A percentile compares a stretch with the other conserved stretches of the same genome.
These are phyloP conservation scores for Sequoiadendron giganteum DNA, from an alignment of 75 land plant species.

Conservation along the genomic window DNA sequence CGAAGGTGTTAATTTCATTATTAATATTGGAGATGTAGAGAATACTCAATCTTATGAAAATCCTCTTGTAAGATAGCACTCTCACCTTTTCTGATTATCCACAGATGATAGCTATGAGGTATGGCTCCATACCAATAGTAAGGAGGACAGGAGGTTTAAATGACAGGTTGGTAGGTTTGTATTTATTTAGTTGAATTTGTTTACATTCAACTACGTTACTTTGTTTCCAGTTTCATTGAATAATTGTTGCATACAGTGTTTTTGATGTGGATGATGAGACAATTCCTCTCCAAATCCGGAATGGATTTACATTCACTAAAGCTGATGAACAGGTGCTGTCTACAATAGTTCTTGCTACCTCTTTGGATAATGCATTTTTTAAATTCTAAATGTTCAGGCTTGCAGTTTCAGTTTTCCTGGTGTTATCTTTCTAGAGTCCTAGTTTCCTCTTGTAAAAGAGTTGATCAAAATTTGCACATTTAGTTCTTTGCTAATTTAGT, in stretches of 20 bases:
- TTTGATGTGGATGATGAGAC: slow-evolving; percentile 93
- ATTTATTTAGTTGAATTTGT: not conserved
- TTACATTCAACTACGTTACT: not conserved
- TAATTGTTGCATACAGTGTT: slow-evolving; percentile 56
- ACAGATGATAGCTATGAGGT: slow-evolving; percentile 99
- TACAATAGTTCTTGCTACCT: not conserved
- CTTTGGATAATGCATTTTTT: not conserved
- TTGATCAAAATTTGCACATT: not conserved
- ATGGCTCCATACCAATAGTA: slow-evolving; percentile 89
- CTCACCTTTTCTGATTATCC: slow-evolving; percentile 10
- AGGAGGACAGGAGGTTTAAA: slow-evolving; percentile 92
- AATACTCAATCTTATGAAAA: not conserved
- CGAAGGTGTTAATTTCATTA: not conserved
- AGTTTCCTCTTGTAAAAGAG: not conserved
- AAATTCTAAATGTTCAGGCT: not conserved
- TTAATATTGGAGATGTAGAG: not conserved
- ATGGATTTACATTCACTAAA: slow-evolving; percentile 77
- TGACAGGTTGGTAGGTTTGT: slow-evolving; percentile 64
- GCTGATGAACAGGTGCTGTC: slow-evolving; percentile 75
- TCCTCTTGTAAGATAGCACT: not conserved
- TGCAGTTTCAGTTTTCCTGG: not conserved
- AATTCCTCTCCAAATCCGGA: slow-evolving; percentile 60
- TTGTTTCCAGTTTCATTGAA: not conserved
- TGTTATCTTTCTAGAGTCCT: not conserved
- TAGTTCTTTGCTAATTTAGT: slow-evolving; percentile 7